Conservation (phyloP, 306 rosid species). For the Begonia loranthoides region DNA sequence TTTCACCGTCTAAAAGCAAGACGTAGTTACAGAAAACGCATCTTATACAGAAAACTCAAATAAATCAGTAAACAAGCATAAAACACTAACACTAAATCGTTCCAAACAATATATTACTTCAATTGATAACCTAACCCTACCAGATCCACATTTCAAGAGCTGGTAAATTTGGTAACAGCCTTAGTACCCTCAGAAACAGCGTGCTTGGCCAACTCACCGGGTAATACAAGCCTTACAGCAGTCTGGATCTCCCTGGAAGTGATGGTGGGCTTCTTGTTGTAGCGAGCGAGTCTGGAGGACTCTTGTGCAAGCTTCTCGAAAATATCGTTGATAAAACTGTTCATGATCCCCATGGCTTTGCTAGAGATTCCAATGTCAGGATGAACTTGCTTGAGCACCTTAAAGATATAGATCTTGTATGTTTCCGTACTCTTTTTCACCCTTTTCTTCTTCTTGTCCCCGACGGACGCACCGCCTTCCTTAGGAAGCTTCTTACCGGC, state of each 20-base stretch:
- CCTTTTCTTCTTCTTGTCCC: conserved; percentile 64
- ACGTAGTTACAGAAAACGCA: too few relatives aligned
- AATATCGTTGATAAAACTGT: conserved; percentile 64
- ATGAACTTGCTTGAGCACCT: conserved; percentile 72
- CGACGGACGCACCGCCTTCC: conserved; percentile 33
- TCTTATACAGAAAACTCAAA: too few relatives aligned
- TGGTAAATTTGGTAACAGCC: conserved; percentile 61
- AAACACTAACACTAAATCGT: too few relatives aligned
- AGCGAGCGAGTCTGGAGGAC: conserved; percentile 43
- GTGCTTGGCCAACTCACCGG: conserved; percentile 71
- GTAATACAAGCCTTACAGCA: conserved; percentile 60
- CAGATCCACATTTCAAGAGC: conserved; percentile 19
- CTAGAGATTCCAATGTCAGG: conserved; percentile 74
- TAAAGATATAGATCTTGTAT: conserved; percentile 72
- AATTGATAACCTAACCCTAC: background rate
- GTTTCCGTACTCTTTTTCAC: conserved; percentile 54
- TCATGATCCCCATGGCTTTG: conserved; percentile 86
- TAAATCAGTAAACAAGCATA: too few relatives aligned
- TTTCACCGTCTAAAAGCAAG: too few relatives aligned
- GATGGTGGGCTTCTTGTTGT: conserved; percentile 62
- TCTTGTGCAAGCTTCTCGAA: conserved; percentile 81
- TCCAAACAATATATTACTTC: too few relatives aligned
- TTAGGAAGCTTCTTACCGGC: conserved; percentile 68
- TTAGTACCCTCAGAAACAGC: conserved; percentile 76
- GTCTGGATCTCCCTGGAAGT: conserved; percentile 76